Conservation (phyloP, 225 moss, liverwort and hornwort genomes). For the Straminergon stramineum region DNA sequence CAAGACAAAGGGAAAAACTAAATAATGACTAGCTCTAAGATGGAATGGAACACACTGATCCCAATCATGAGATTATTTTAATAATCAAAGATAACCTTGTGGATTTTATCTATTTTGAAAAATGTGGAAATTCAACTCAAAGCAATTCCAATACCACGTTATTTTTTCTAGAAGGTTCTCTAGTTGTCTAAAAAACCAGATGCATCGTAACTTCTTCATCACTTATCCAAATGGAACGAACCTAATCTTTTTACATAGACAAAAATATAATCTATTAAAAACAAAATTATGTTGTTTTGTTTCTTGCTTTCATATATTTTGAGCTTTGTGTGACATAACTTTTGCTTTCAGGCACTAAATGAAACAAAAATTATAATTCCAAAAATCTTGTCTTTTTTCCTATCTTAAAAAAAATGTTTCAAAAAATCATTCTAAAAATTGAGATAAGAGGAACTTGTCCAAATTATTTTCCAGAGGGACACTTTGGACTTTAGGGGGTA, state of each 20-base stretch:
- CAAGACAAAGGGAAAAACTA: rapidly evolving
- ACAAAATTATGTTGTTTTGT: neutral
- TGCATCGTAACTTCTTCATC: neutral
- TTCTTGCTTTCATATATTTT: neutral
- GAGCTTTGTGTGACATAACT: neutral
- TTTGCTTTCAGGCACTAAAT: neutral
- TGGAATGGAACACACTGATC: neutral
- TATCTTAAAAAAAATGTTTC: neutral
- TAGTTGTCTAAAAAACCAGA: neutral
- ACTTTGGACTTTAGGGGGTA: neutral
- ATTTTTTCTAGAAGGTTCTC: neutral
- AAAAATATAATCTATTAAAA: neutral
- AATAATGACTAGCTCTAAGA: neutral
- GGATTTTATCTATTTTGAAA: no score
- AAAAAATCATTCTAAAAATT: neutral
- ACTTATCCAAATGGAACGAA: neutral
- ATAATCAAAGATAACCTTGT: rapidly evolving
- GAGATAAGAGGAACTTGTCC: neutral
- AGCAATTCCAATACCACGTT: rapidly evolving
- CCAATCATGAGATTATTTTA: neutral
- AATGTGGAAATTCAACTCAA: neutral
- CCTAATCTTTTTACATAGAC: neutral
- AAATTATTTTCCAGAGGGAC: neutral
- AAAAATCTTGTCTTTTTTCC: rapidly evolving
- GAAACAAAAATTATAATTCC: neutral